Base-by-base conservation (phyloP, 2,329 filamentous ascomycete genomes). In the Colletotrichum cuscutae region DNA sequence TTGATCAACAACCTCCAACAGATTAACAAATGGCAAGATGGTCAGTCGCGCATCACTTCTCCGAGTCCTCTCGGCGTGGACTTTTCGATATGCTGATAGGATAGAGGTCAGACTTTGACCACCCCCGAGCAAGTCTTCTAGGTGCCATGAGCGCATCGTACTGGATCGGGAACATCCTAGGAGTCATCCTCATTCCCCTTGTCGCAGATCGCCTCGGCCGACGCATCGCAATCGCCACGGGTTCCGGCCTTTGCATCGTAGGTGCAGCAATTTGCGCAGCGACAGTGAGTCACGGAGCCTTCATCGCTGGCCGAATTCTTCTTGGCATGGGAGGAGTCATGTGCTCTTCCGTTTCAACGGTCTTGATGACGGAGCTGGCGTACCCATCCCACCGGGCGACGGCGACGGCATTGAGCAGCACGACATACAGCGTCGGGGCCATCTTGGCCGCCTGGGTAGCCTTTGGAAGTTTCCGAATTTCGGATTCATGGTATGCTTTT, bases 1-100 rank as follows among this genome's bases (percentile, higher is more conserved):
- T 84, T 88, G 80, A 86, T 88, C 81, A 87, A 88, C 71, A 84
- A 83, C 11, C 75, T 88, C 1, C 86, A 88, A 71, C 80, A 83
- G 0, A 77, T 86, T 2, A 76, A 79, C 0, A 77, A 80, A n/a
- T 86, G 84, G 84, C 79, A 85, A 53, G 78, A 80, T 28, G 70
- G 66, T n/a, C 84, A 28, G 70, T 54, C 11, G 3, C 11, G 37
- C 28, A 54, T n/a, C 9, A 26, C 13, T 2, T 15, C 22, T 0
- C 5, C 13, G 11, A 13, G 3, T 22, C 4, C 32, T 35, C 11
- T 2, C 11, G 4, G 11, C 1, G 32, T 35, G 32, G 0, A 49
- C 1, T 15, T 4, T 4, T 9, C 2, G 19, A 1, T 8, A 24
- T 11, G 32, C 52, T 71, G 22, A 71, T 52, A 11, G 4, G 19